phyloP scores from a whole-genome alignment of 1,284 basidiomycete genomes.

The Ganoderma multipileum region DNA sequence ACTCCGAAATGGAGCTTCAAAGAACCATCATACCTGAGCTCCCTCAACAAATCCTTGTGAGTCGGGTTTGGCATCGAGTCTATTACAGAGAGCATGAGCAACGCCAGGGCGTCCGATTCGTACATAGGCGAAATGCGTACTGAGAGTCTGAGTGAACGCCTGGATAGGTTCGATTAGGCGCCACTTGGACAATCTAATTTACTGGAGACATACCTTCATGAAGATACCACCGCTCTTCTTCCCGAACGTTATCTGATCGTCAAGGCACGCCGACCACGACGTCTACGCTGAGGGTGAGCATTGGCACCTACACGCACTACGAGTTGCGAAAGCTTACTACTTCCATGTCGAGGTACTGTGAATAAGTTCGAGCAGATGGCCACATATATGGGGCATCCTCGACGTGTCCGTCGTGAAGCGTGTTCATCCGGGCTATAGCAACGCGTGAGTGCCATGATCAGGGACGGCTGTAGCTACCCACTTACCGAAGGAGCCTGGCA shows the following conservation, averaged over 20 bases:
- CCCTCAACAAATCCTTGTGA: slow-evolving; percentile 8
- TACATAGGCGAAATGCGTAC: not conserved
- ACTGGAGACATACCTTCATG: slow-evolving; percentile 10
- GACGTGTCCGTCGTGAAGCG: slow-evolving; percentile 3
- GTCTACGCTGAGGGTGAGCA: slow-evolving; percentile 10
- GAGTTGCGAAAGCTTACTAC: slow-evolving; percentile 12
- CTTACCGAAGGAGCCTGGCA: slow-evolving; percentile 1
- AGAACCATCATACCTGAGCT: not conserved
- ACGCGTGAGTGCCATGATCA: not conserved
- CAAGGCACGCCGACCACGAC: slow-evolving; percentile 26
- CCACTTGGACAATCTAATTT: not conserved
- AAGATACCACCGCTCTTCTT: slow-evolving; percentile 21
- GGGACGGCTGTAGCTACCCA: not conserved
- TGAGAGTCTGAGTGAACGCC: slow-evolving; percentile 1
- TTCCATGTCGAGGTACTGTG: not conserved
- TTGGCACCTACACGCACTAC: not conserved
- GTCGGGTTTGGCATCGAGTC: not conserved
- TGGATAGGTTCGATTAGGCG: not conserved
- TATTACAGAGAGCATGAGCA: not conserved
- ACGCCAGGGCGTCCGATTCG: not conserved
- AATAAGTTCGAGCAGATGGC: not conserved
- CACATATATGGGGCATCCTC: not conserved
- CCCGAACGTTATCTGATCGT: slow-evolving; percentile 15
- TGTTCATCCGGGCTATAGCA: slow-evolving; percentile 1
- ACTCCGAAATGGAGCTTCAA: not conserved